Conservation (phyloP, 192 early-diverging fungal genomes). For the Paraglomus occultum region DNA sequence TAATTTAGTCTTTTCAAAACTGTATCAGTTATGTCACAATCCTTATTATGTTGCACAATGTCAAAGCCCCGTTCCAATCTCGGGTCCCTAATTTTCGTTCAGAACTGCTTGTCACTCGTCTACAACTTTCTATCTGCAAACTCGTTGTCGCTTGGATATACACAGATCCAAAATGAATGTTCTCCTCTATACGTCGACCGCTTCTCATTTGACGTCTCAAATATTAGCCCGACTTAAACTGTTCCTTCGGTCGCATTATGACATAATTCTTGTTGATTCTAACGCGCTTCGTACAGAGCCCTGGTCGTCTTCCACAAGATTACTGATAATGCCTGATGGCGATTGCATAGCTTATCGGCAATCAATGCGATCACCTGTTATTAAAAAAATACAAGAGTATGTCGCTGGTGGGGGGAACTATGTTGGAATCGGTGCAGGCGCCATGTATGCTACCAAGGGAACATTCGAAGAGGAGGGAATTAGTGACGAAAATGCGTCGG, state of each 20-base stretch:
- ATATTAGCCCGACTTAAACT: slow-evolving; percentile 31
- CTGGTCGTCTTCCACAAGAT: slow-evolving; percentile 84
- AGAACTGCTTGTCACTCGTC: too few relatives aligned
- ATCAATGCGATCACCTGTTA: slow-evolving; percentile 65
- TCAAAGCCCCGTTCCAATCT: too few relatives aligned
- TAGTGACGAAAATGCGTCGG: slow-evolving; percentile 67
- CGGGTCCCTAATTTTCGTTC: too few relatives aligned
- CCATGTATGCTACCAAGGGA: slow-evolving; percentile 70
- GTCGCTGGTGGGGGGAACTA: slow-evolving; percentile 79
- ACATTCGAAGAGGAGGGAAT: slow-evolving; percentile 72
- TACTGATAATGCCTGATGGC: slow-evolving; percentile 90
- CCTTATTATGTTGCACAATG: too few relatives aligned
- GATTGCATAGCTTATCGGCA: slow-evolving; percentile 79
- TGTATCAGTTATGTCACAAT: too few relatives aligned
- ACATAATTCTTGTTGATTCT: slow-evolving; percentile 83
- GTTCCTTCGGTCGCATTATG: slow-evolving; percentile 59
- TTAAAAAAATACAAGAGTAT: slow-evolving; percentile 61
- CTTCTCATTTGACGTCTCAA: slow-evolving; percentile 32
- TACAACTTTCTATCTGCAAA: too few relatives aligned
- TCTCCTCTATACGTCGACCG: too few relatives aligned
- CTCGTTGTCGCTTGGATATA: too few relatives aligned
- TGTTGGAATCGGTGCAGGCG: slow-evolving; percentile 78
- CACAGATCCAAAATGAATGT: too few relatives aligned
- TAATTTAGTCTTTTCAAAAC: too few relatives aligned
- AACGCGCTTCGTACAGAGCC: slow-evolving; percentile 69